Conservation (phyloP, 2,329 filamentous ascomycete species). For the Cladosporium halotolerans region DNA sequence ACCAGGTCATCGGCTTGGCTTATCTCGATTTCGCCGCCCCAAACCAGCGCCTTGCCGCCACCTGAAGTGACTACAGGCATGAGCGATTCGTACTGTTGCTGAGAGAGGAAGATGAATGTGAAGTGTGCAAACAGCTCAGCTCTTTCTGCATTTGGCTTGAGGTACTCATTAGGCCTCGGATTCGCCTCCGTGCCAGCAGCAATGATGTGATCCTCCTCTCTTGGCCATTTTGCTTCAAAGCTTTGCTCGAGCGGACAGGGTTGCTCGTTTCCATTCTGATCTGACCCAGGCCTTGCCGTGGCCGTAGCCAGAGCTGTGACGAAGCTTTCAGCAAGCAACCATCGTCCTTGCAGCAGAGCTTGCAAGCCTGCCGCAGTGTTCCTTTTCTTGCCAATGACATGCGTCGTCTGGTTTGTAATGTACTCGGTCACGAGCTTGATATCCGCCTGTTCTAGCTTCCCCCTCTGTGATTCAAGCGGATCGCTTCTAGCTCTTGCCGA, state of each 20-base stretch:
- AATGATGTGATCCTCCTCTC: slow-evolving; percentile 65
- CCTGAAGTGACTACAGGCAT: slow-evolving; percentile 69
- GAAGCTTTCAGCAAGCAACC: slow-evolving; percentile 68
- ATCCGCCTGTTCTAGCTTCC: slow-evolving; percentile 73
- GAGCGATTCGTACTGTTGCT: slow-evolving; percentile 68
- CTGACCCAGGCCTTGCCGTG: slow-evolving; percentile 34
- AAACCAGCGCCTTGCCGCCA: slow-evolving; percentile 72
- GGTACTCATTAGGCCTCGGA: slow-evolving; percentile 54
- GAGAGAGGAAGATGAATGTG: slow-evolving; percentile 80
- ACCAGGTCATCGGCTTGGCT: slow-evolving; percentile 66
- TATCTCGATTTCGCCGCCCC: slow-evolving; percentile 53
- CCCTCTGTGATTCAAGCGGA: slow-evolving; percentile 56
- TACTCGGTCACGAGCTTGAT: slow-evolving; percentile 78
- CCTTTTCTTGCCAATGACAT: slow-evolving; percentile 81
- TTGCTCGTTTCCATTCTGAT: slow-evolving; percentile 19
- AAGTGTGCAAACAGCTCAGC: slow-evolving; percentile 75
- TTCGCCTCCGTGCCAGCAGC: slow-evolving; percentile 69
- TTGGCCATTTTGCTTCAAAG: slow-evolving; percentile 73
- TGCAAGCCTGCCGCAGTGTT: slow-evolving; percentile 85
- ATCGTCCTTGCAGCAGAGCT: slow-evolving; percentile 72
- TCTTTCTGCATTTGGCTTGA: slow-evolving; percentile 62
- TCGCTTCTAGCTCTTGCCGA: slow-evolving; percentile 40
- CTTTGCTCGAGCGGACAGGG: slow-evolving; percentile 61
- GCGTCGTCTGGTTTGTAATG: slow-evolving; percentile 64
- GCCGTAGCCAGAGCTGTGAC: slow-evolving; percentile 64